A percentile compares a stretch with the other conserved stretches of the same genome.
Evolutionary conservation across 2,329 filamentous ascomycete species (phyloP).

Genomic region (Aphanocladium album): DNA sequence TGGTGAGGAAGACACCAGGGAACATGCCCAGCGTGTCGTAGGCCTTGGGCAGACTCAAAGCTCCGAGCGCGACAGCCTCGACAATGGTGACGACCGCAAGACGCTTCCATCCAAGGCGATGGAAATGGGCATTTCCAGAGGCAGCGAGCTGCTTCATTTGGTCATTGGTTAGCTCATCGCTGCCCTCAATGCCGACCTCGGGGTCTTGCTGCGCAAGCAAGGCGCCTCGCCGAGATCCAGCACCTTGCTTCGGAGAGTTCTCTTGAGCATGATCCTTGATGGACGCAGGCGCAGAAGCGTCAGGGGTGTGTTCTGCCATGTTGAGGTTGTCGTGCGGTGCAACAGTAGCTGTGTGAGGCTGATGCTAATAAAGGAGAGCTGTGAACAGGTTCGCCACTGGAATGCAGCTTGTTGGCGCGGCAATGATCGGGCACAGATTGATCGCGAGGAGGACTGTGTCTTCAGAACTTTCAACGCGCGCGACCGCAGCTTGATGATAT

Average conservation of each 20-base stretch:
- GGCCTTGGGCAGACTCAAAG: slow-evolving; percentile 40
- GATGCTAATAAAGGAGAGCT: no score
- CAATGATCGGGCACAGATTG: not conserved
- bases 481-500: not conserved
- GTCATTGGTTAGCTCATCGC: slow-evolving; percentile 21
- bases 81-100: slow-evolving; percentile 45
- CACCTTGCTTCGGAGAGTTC: not conserved
- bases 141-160: slow-evolving; percentile 34
- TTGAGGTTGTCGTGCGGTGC: not conserved
- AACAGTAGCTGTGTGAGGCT: no score
- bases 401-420: not conserved
- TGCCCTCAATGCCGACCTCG: slow-evolving; percentile 30
- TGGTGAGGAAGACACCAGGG: slow-evolving; percentile 22
- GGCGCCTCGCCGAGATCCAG: not conserved
- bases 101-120: slow-evolving; percentile 46
- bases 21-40: slow-evolving; percentile 36
- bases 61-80: slow-evolving; percentile 46
- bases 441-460: not conserved
- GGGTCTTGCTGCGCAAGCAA: slow-evolving; percentile 1
- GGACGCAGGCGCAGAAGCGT: not conserved
- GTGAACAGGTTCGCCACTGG: not conserved
- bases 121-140: slow-evolving; percentile 38
- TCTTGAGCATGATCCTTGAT: not conserved
- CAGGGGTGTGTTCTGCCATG: not conserved
- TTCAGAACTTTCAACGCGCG: not conserved